Conservation (phyloP, 1,139 yeast species). For the Pichia sp. region DNA sequence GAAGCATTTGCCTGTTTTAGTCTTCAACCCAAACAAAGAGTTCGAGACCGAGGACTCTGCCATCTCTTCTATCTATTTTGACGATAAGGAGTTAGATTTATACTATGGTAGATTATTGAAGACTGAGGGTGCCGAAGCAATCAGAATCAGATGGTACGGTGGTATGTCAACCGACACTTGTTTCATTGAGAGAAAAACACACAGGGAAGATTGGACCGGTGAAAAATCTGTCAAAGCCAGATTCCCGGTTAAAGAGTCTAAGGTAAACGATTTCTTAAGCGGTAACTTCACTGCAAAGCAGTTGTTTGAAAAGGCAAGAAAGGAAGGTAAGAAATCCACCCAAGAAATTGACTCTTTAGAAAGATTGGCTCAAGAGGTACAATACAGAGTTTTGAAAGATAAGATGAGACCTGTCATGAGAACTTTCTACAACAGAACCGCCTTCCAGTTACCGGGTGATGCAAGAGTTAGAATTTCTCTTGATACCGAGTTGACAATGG, state of each 20-base stretch:
- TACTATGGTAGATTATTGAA: slow-evolving; percentile 92
- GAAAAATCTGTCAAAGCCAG: slow-evolving; percentile 97
- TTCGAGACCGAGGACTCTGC: slow-evolving; percentile 93
- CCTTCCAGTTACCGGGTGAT: slow-evolving; percentile 97
- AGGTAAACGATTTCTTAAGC: slow-evolving; percentile 74
- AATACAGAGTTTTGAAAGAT: slow-evolving; percentile 78
- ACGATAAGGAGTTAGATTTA: slow-evolving; percentile 80
- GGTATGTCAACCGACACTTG: slow-evolving; percentile 92
- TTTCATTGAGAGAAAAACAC: slow-evolving; percentile 95
- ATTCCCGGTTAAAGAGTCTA: slow-evolving; percentile 84
- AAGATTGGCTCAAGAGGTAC: slow-evolving; percentile 87
- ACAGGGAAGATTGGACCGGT: slow-evolving; percentile 99
- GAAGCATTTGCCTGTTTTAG: slow-evolving; percentile 93
- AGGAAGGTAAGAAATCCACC: slow-evolving; percentile 81
- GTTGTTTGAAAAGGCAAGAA: slow-evolving; percentile 86
- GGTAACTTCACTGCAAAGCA: slow-evolving; percentile 86
- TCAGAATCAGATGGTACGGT: slow-evolving; percentile 97
- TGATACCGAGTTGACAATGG: slow-evolving; percentile 93
- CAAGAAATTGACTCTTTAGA: slow-evolving; percentile 91
- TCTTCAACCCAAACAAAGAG: slow-evolving; percentile 93
- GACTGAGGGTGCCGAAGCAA: slow-evolving; percentile 98
- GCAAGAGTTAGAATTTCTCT: slow-evolving; percentile 97
- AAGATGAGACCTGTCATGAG: slow-evolving; percentile 90
- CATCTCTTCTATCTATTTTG: slow-evolving; percentile 92
- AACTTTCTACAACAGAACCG: slow-evolving; percentile 95